Evolutionary conservation across 2,329 filamentous ascomycete species (phyloP), one percentile per base, ranked within the genome.

Genomic region (Ampelomyces quisqualis): DNA sequence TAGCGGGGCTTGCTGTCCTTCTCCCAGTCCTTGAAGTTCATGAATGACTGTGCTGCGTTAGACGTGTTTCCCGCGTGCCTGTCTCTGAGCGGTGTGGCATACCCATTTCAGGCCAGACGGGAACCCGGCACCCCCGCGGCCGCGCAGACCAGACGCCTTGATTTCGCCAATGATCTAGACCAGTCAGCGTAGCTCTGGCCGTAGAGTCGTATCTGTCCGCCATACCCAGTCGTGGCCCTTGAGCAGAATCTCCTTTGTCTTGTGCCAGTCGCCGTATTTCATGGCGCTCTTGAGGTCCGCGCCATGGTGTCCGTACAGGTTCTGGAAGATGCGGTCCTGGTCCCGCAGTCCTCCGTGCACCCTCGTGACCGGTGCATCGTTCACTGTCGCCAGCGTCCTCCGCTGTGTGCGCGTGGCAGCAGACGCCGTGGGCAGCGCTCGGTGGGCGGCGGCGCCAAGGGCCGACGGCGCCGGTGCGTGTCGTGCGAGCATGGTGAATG

Each of bases 21-120:
- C 64, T 98, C 91, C 93, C 93, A 98, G 63, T 90, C 93, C 75
- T 96, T 96, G 79, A 91, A 90, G 79, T 98, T 98, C 93, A 98
- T 98, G 74, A 98, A 98, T 34, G 90, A 96, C 90, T 95, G 64
- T 28, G 21, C 32, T 50, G 45, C 51, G 63, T 61, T 44, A 61
- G 55, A 43, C 47, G 15, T 10, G 11, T 23, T 13, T 14, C 14
- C 18, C 24, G 23, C n/a, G 22, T 14, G 11, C 11, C 31, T 33
- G 34, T 23, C 36, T 29, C 23, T 41, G n/a, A 13, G n/a, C 36
- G 26, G 29, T 19, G 13, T 15, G 36, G 41, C 58, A 59, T 82
- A 95, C 90, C 88, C 93, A 98, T 90, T 98, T 98, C 78, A 98
- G 77, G 51, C 93, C 93, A 26, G 91, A 97, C 49, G 93, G 93